Base-by-base conservation (phyloP, 768 basidiomycete species). In the Amanita jacksonii region DNA sequence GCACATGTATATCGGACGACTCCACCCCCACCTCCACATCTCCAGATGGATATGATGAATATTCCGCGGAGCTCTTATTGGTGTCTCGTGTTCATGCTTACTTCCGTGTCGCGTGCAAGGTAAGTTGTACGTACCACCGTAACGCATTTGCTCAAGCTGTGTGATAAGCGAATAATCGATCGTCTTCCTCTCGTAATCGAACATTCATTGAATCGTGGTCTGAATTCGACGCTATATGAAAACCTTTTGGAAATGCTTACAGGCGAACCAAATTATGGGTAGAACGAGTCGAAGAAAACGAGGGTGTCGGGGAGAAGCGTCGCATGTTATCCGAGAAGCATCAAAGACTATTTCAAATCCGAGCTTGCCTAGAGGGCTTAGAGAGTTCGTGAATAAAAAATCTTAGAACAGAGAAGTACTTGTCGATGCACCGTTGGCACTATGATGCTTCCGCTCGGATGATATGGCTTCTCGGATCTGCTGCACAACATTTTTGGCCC, bases 91-190 rank as follows among this genome's bases (percentile, higher is more conserved):
- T 72, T 0, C 61, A 63, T 0, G 72, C 68, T 18, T 76, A 72
- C 44, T 74, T 64, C 55, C 64, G 68, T 23, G 60, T 73, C 1
- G 64, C 69, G n/a, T 70, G 62, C 57, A 70, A 70, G 63, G 70
- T 65, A 40, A 5, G 38, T n/a, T n/a, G n/a, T n/a, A n/a, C n/a
- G n/a, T n/a, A n/a, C n/a, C n/a, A n/a, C n/a, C n/a, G n/a, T n/a
- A n/a, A n/a, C n/a, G n/a, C n/a, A n/a, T n/a, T n/a, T n/a, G n/a
- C n/a, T n/a, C n/a, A n/a, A n/a, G n/a, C n/a, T n/a, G n/a, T n/a
- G n/a, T n/a, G n/a, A n/a, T n/a, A n/a, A 76, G 74, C 69, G 74
- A 8, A 52, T 73, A 47, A 62, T 70, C 45, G 75, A 76, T 43
- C 53, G 65, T 43, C 37, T 76, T 12, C 71, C 74, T 0, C 51